Base-by-base conservation (phyloP, 352 stramenopile genomes). In the Phytophthora pseudosyringae region DNA sequence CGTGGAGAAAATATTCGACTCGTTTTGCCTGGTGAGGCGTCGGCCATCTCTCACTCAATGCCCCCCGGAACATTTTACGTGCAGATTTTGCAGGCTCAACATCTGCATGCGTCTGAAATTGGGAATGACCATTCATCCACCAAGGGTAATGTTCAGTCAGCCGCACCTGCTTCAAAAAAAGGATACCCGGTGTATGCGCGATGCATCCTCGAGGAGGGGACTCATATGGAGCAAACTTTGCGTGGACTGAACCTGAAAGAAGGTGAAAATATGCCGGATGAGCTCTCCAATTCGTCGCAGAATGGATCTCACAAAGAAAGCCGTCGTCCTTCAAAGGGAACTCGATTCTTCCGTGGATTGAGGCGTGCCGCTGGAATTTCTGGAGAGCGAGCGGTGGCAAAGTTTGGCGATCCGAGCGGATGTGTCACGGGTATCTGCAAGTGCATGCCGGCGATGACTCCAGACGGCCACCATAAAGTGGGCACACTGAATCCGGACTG, bases 361-460 rank as follows among this genome's bases (percentile, higher is more conserved):
- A 83, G 88, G 53, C 83, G 86, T 52, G 86, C 81, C 31, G 83
- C 86, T 35, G 86, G 86, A 0, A 83, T 90, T 18, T 93, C 83
- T 28, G 81, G 83, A 5, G 82, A 93, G 39, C 80, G 86, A n/a
- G 82, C 79, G 12, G 86, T 91, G 51, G 81, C 79, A 3, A 71
- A 73, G 26, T 92, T 83, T 50, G 86, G 86, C 10, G 86, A 95
- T 48, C 69, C 69, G 3, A 93, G 83, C 49, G 86, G 86, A 11
- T 94, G 86, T 57, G 86, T 94, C 12, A 94, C 86, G 1, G 72
- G 73, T 53, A 91, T 92, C 9, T 89, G 76, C 62, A 91, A 89
- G 44, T 90, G 81, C 18, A 53, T 70, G 55, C 66, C 66, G 13
- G 56, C 59, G 21, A 18, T 56, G 48, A 41, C 49, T 21, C 15